A percentile compares a stretch with the other conserved stretches of the same genome.
Evolutionary conservation across 202 grass and related monocot species (phyloP).

Genomic region (Eragrostis tef): DNA sequence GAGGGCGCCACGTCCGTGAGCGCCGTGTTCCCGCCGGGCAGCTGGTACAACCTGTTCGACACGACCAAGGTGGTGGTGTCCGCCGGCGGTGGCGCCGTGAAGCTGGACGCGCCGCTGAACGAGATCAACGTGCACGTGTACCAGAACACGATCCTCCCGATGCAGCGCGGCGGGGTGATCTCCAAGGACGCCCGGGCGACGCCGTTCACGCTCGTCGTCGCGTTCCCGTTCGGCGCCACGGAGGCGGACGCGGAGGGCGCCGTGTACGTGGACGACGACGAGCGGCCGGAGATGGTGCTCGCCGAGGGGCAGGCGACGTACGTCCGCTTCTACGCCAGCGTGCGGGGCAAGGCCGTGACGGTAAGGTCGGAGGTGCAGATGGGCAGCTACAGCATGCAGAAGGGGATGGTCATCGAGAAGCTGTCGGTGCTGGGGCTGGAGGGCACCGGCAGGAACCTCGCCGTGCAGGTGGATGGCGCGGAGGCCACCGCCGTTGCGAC

Average conservation of each 20-base stretch:
- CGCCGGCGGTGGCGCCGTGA: slow-evolving; percentile 24
- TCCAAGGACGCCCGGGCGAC: slow-evolving; percentile 68
- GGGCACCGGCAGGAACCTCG: slow-evolving; percentile 58
- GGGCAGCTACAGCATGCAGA: slow-evolving; percentile 60
- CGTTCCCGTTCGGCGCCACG: slow-evolving; percentile 64
- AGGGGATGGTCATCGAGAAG: slow-evolving; percentile 69
- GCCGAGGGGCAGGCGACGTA: slow-evolving; percentile 77
- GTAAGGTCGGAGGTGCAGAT: slow-evolving; percentile 65
- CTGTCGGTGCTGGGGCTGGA: slow-evolving; percentile 66
- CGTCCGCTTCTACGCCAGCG: slow-evolving; percentile 59
- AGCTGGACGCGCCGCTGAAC: slow-evolving; percentile 71
- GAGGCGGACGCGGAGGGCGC: slow-evolving; percentile 63
- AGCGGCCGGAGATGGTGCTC: slow-evolving; percentile 82
- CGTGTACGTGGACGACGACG: slow-evolving; percentile 89
- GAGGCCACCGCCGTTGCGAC: slow-evolving; percentile 32
- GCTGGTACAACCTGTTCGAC: slow-evolving; percentile 98
- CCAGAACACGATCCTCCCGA: slow-evolving; percentile 74
- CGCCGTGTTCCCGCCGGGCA: slow-evolving; percentile 82
- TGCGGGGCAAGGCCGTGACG: slow-evolving; percentile 67
- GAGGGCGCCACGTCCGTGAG: slow-evolving; percentile 63
- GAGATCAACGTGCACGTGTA: slow-evolving; percentile 89
- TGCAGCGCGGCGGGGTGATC: slow-evolving; percentile 82
- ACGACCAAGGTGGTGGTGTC: slow-evolving; percentile 61
- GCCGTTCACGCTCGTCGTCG: slow-evolving; percentile 82
- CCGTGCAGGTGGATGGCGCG: slow-evolving; percentile 55